A percentile compares a stretch with the other conserved stretches of the same genome.
These are phyloP conservation scores for Chrysopogon serrulatus DNA, from an alignment of 176 grass and related monocot species.

Conservation along the genomic window DNA sequence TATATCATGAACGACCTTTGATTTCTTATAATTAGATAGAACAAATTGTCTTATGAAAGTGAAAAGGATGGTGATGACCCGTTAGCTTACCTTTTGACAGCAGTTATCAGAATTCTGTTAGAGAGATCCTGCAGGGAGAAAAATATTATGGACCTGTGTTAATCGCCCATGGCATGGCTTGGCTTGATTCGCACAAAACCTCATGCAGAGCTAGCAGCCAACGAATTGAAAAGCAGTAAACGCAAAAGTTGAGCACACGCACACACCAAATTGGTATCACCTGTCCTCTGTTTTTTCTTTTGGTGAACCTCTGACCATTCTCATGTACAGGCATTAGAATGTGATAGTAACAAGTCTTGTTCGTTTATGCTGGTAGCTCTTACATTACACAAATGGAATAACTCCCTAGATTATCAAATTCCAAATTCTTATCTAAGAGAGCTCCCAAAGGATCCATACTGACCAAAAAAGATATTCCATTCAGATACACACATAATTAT, in stretches of 20 bases:
- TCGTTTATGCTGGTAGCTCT: too few species aligned
- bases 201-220: neutral
- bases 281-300: neutral
- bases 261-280: neutral
- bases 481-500: neutral
- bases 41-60: conserved; percentile 1
- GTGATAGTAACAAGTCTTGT: too few species aligned
- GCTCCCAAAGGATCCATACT: conserved; percentile 4
- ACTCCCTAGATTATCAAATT: neutral
- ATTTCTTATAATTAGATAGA: neutral
- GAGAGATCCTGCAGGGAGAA: conserved; percentile 79
- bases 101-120: conserved; percentile 72
- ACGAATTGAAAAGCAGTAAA: neutral
- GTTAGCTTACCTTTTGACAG: conserved; percentile 67
- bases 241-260: neutral
- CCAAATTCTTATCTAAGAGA: neutral
- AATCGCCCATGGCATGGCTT: too few species aligned
- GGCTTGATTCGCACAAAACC: neutral
- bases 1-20: neutral
- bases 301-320: neutral
- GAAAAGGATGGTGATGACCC: neutral
- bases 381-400: conserved; percentile 7
- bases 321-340: neutral
- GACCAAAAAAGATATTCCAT: neutral
- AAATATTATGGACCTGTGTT: conserved; percentile 34